phyloP scores from a whole-genome alignment of 2,329 filamentous ascomycete genomes.

The Phialophora tarda region DNA sequence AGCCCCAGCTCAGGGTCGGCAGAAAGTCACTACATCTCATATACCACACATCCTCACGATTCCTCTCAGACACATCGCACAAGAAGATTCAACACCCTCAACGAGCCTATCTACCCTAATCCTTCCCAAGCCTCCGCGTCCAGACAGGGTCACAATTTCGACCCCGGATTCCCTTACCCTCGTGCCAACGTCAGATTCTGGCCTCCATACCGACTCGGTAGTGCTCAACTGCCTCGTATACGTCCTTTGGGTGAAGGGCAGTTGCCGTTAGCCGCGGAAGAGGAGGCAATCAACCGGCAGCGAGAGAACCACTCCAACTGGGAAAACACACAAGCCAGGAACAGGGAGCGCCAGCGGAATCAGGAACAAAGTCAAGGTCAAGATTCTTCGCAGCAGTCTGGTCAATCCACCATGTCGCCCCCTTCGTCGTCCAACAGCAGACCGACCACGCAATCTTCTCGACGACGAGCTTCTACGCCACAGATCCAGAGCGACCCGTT shows the following conservation, averaged over 20 bases:
- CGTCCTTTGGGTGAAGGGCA: constrained; percentile 10
- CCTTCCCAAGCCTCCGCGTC: constrained; percentile 1
- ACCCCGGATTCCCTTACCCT: not conserved
- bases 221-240: not conserved
- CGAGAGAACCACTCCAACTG: constrained; percentile 36
- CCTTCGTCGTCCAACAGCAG: constrained; percentile 27
- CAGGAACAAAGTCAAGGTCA: constrained; percentile 9
- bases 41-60: constrained; percentile 38
- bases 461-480: not conserved
- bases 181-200: constrained; percentile 15
- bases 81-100: constrained; percentile 28
- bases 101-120: constrained; percentile 35
- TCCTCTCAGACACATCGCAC: constrained; percentile 15
- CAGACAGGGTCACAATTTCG: constrained; percentile 7
- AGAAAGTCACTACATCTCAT: constrained; percentile 34
- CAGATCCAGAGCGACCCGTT: constrained; percentile 11
- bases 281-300: constrained; percentile 36
- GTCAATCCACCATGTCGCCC: constrained; percentile 22
- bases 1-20: constrained; percentile 13
- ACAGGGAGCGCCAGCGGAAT: constrained; percentile 23
- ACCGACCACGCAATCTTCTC: constrained; percentile 8
- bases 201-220: not conserved
- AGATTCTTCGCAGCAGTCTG: constrained; percentile 2
- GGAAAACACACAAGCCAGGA: constrained; percentile 34
- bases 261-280: constrained; percentile 22